Conservation (phyloP, 768 basidiomycete genomes). For the Leccinum incarnatum region DNA sequence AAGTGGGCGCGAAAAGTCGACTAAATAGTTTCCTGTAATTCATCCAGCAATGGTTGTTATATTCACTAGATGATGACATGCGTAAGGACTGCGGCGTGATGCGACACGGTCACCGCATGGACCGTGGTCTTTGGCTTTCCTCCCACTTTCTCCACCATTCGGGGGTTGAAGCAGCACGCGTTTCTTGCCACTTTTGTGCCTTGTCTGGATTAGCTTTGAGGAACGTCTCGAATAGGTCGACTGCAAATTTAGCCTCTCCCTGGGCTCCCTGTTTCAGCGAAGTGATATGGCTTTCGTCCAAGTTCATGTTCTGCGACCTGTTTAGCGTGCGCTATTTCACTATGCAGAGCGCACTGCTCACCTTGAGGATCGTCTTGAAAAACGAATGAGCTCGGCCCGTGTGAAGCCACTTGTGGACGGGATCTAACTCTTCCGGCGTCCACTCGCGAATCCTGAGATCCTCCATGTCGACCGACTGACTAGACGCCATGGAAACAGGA, state of each 20-base stretch:
- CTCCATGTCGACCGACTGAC: conserved; percentile 28
- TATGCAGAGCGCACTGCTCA: conserved; percentile 2
- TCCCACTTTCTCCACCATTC: conserved; percentile 34
- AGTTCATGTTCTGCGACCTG: conserved; percentile 15
- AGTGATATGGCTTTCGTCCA: conserved; percentile 13
- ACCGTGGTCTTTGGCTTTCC: conserved; percentile 16
- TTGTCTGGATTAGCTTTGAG: conserved; percentile 25
- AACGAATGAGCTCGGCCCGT: conserved; percentile 29
- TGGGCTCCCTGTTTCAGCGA: conserved; percentile 8
- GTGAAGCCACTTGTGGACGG: conserved; percentile 37
- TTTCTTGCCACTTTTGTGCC: conserved; percentile 20
- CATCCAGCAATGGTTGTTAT: conserved; percentile 11
- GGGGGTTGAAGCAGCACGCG: conserved; percentile 22
- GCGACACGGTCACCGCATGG: not conserved
- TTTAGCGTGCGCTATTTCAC: not conserved
- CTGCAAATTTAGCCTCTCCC: conserved; percentile 15
- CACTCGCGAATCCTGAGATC: conserved; percentile 41
- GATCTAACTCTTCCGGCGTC: conserved; percentile 35
- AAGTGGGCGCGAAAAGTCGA: conserved; percentile 78
- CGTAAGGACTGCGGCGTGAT: not conserved
- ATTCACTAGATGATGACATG: conserved; percentile 12
- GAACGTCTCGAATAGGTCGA: conserved; percentile 23
- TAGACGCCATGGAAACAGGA: conserved; percentile 19
- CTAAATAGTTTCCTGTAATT: conserved; percentile 34
- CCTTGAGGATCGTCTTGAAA: conserved; percentile 30